Base-by-base conservation (phyloP, 2,329 filamentous ascomycete species). In the Scedosporium minutisporum region DNA sequence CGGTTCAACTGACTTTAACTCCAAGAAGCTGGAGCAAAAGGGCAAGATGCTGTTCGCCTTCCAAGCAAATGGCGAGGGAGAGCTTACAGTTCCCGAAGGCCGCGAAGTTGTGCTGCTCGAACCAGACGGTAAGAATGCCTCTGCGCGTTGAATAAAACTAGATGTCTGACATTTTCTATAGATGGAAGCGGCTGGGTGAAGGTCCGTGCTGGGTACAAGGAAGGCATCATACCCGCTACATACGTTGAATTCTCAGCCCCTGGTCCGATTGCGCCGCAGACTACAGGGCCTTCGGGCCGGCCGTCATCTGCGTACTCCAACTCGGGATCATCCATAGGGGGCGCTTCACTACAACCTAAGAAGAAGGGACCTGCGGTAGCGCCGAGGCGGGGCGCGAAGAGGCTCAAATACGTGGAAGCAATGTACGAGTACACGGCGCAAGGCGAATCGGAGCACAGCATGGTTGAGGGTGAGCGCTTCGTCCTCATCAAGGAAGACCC, bases 281-380 rank as follows among this genome's bases (percentile, higher is more conserved):
- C 77, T 65, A 79, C 79, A 3, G 76, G 78, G 14, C 74, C 75
- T 27, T 78, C 76, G 6, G 70, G 77, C n/a, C 85, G 90, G 2
- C 90, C 90, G 0, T 82, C 84, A 44, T 93, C 90, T 7, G 86
- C 85, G 0, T 91, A 91, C 70, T 96, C 92, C 4, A 91, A 86
- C 66, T 93, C 89, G 7, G 86, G 86, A 3, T 86, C 86, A 4
- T 92, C 89, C 0, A 77, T 91, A 61, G 75, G 75, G 38, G 57
- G 61, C 57, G 38, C 60, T 25, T 57, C 60, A 14, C 21, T 23
- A 14, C 41, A 53, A 14, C 3, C 73, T 46, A 96, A 93, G 78
- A 96, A 96, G 75, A 92, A 96, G 73, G 93, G 93, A 0, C 93
- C 93, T 0, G 92, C 88, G 0, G 95, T 99, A 4, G 95, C 95